These are phyloP conservation scores for Kwoniella bestiolae DNA, from an alignment of 768 basidiomycete genomes.

Conservation along the genomic window DNA sequence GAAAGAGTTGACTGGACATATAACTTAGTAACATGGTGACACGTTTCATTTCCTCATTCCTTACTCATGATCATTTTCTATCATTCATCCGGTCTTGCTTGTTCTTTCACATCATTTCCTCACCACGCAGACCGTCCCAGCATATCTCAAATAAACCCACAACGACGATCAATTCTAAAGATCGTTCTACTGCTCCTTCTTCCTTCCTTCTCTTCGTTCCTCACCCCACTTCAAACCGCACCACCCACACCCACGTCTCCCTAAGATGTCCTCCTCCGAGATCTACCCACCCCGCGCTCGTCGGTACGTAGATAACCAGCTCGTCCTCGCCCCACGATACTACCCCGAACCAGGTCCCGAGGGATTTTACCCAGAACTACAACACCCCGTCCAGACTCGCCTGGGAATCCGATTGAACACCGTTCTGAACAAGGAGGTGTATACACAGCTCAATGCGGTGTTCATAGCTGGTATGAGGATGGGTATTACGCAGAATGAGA, in stretches of 20 bases:
- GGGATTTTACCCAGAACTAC: slow-evolving; percentile 21
- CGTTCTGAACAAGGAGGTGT: not conserved
- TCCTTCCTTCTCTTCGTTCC: not conserved
- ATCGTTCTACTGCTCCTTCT: not conserved
- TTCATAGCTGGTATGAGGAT: slow-evolving; percentile 8
- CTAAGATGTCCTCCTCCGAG: not conserved
- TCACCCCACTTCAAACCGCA: not conserved
- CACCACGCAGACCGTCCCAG: not conserved
- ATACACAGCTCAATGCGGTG: slow-evolving; percentile 18
- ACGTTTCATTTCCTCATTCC: no score
- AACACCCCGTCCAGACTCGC: slow-evolving; percentile 18
- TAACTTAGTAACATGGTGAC: no score
- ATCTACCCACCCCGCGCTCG: slow-evolving; percentile 4
- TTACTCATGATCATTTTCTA: no score
- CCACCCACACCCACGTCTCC: no score
- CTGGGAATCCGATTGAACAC: slow-evolving; percentile 8
- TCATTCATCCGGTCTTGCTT: no score
- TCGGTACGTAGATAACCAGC: slow-evolving; percentile 10
- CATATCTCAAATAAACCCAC: no score
- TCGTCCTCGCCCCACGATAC: slow-evolving; percentile 7
- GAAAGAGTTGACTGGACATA: no score
- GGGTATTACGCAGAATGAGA: not conserved
- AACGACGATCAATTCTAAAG: no score
- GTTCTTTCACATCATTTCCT: no score
- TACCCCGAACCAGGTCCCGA: slow-evolving; percentile 20